Percentiles rank a stretch among this genome's conserved stretches.
Evolutionary conservation across 768 basidiomycete genomes (phyloP).

Genomic region (Phanerochaete carnosa): DNA sequence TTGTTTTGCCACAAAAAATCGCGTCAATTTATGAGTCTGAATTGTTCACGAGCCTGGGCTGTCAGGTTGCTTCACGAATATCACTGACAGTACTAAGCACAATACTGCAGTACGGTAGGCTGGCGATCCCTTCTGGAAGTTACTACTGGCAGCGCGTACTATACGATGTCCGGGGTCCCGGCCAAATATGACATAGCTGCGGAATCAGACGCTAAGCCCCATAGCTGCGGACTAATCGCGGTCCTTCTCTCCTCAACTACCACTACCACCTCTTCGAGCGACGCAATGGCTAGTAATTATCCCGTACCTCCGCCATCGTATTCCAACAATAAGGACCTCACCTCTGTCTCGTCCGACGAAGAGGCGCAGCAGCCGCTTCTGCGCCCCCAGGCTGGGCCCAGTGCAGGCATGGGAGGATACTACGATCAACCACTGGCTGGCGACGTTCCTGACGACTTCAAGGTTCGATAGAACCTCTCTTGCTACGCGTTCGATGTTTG

Average conservation of each 20-base stretch:
- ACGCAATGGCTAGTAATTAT: conserved; percentile 20
- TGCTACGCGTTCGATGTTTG: conserved; percentile 2
- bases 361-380: conserved; percentile 50
- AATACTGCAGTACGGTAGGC: not conserved
- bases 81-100: too few relatives aligned
- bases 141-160: not conserved
- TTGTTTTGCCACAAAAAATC: too few relatives aligned
- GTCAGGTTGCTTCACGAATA: too few relatives aligned
- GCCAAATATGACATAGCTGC: conserved; percentile 22
- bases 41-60: too few relatives aligned
- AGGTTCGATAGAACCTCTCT: conserved; percentile 45
- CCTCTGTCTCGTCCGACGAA: conserved; percentile 14
- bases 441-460: conserved; percentile 92
- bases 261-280: not conserved
- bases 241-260: conserved; percentile 2
- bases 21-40: too few relatives aligned
- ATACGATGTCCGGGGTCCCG: conserved; percentile 19
- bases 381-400: conserved; percentile 32
- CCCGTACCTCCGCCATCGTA: conserved; percentile 23
- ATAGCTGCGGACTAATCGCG: conserved; percentile 15
- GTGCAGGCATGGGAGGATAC: conserved; percentile 46
- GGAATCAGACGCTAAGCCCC: conserved; percentile 29
- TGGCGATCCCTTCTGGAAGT: not conserved
- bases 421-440: conserved; percentile 72
- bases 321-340: conserved; percentile 13